Percentiles rank a stretch among this genome's conserved stretches.
Conservation (phyloP, 768 basidiomycete genomes). For the Wakefieldia striispora region DNA sequence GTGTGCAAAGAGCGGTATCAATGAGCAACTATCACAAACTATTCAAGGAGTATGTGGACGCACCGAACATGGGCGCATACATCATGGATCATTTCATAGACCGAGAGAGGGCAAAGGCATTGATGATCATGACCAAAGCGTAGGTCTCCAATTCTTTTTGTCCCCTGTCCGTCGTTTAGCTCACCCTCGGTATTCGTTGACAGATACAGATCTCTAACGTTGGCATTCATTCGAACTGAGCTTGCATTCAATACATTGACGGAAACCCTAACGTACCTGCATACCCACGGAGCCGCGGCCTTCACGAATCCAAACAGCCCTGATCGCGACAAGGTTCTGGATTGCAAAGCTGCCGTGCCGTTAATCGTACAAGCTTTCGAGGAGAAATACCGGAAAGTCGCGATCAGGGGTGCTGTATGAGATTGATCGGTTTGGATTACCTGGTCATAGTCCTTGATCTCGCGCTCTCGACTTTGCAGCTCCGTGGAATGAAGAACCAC, state of each 20-base stretch:
- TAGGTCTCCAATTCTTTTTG: slow-evolving; percentile 42
- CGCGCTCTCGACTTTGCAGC: slow-evolving; percentile 3
- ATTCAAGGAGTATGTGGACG: slow-evolving; percentile 78
- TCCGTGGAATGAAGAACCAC: slow-evolving; percentile 14
- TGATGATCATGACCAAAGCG: slow-evolving; percentile 93
- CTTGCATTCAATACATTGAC: slow-evolving; percentile 76
- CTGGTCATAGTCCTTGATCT: slow-evolving; percentile 4
- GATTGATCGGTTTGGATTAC: slow-evolving; percentile 1
- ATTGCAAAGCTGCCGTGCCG: slow-evolving; percentile 63
- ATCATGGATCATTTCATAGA: slow-evolving; percentile 99
- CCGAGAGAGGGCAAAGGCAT: slow-evolving; percentile 81
- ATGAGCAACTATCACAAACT: slow-evolving; percentile 94
- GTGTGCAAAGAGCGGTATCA: slow-evolving; percentile 83
- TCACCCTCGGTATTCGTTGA: background rate
- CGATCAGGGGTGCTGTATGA: slow-evolving; percentile 91
- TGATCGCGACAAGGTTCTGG: slow-evolving; percentile 63
- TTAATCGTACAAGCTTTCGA: slow-evolving; percentile 66
- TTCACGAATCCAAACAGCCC: slow-evolving; percentile 64
- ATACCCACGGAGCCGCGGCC: slow-evolving; percentile 61
- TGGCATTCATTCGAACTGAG: slow-evolving; percentile 74
- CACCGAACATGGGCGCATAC: slow-evolving; percentile 97
- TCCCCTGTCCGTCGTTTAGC: background rate
- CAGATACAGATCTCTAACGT: slow-evolving; percentile 81
- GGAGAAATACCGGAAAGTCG: slow-evolving; percentile 81
- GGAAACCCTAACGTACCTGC: slow-evolving; percentile 67